Evolutionary conservation across 805 yeast species (phyloP), one percentile per base, ranked within the genome.

Genomic region (Candida khao-thaluensis): DNA sequence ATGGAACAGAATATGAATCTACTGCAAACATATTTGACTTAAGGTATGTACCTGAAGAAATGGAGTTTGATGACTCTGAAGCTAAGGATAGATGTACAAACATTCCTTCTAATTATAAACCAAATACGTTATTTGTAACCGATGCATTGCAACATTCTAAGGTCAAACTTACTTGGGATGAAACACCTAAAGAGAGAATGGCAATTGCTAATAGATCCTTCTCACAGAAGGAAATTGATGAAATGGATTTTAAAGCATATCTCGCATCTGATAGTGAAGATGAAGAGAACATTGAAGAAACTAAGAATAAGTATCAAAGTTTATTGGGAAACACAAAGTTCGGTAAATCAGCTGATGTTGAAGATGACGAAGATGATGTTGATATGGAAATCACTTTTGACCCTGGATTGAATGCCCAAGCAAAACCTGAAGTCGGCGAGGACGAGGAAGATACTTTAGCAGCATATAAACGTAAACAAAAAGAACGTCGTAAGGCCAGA

Each of bases 91-190:
- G 59, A 22, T 87, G 97, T 64, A 64, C 67, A 16, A 76, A 77
- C 45, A 66, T 89, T 7, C 96, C 98, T 5, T 64, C 79, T 2
- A 77, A 76, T 35, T 93, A 93, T 62, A 81, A 79, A 49, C 99
- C 99, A 14, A 71, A 71, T 38, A 54, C 69, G 2, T 70, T 74
- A 7, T 93, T 93, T 60, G 85, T 86, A 21, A 93, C 99, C 3
- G 97, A 87, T 64, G 99, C 99, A 0, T 71, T 93, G 43, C 96
- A 93, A 59, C 96, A 89, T 57, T 90, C 98, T 11, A 93, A 90
- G 54, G 99, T 93, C 35, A 90, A 87, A 60, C 72, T 93, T 49
- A 90, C 98, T 0, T 93, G 99, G 99, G 99, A 93, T 62, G 98
- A 91, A 65, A 95, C 98, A 0, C 98, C 99, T 5, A 82, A 81